Evolutionary conservation across 805 yeast genomes (phyloP), one percentile per base, ranked within the genome.

Genomic region (Blastobotrys terrestris): DNA sequence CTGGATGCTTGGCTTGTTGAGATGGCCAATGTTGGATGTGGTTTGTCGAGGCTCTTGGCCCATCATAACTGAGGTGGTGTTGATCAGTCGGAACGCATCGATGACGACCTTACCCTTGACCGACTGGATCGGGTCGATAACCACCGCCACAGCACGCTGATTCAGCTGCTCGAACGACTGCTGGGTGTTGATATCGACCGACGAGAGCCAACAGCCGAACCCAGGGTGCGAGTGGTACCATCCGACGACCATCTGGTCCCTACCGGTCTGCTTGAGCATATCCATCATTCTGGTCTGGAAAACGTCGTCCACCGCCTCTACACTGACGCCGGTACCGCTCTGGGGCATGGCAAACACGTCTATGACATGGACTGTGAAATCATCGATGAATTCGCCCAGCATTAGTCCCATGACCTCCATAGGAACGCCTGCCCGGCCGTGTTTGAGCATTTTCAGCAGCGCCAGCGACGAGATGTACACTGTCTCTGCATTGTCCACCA

Each of bases 171-270:
- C 99, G 66, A 94, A 94, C 39, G 97, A 88, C 68, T 92, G 97
- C 67, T 94, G 99, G 2, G 99, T 94, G 70, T 90, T 89, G 55
- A 94, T 95, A 78, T 94, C 99, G 26, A 94, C 98, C 26, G 91
- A 83, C 11, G 98, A 91, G 61, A 94, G 77, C 99, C 99, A 94
- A 75, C 99, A 94, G n/a, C 99, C 99, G 68, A 92, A 94, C 15
- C 99, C 99, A 3, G 99, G 99, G 72, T 94, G 99, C 13, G 98
- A 91, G 68, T 94, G 99, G 74, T 94, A 94, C 99, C 99, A 94
- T 35, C 99, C 99, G 48, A 94, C 99, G 51, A 94, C 99, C 88
- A 88, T 90, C 69, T 94, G 95, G 71, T 91, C 97, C 70, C 99
- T 80, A n/a, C 99, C 99, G 0, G 99, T 94, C 70, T 94, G 99